phyloP scores from a whole-genome alignment of 208 protist genomes.

The Herpetomonas muscarum region DNA sequence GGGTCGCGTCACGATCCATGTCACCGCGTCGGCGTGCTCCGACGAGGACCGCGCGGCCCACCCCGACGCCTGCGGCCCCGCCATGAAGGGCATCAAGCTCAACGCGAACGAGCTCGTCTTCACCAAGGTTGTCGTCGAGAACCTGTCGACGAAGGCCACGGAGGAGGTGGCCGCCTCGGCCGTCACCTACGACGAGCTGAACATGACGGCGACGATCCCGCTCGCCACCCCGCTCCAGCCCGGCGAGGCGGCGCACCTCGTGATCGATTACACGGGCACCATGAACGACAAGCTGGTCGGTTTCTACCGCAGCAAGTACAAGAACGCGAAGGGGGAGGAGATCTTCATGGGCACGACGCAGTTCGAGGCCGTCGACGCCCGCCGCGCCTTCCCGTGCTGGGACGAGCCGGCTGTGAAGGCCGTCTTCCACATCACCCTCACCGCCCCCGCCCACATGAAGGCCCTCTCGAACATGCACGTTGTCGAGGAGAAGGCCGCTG shows the following conservation, averaged over 20 bases:
- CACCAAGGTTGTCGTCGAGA: slow-evolving; percentile 23
- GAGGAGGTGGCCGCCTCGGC: slow-evolving; percentile 1
- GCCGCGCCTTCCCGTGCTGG: slow-evolving; percentile 93
- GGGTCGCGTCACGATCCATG: slow-evolving; percentile 50
- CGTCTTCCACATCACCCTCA: slow-evolving; percentile 91
- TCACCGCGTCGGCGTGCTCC: slow-evolving; percentile 34
- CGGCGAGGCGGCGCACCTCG: slow-evolving; percentile 25
- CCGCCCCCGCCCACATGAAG: slow-evolving; percentile 44
- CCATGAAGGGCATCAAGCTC: slow-evolving; percentile 45
- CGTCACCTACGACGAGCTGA: slow-evolving; percentile 25
- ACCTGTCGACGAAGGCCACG: neutral
- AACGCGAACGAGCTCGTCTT: slow-evolving; percentile 62
- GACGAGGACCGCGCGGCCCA: slow-evolving; percentile 55
- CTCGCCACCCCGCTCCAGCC: slow-evolving; percentile 19
- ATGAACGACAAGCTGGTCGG: slow-evolving; percentile 91
- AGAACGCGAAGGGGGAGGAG: slow-evolving; percentile 39
- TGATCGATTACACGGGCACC: slow-evolving; percentile 80
- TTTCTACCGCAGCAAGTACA: slow-evolving; percentile 94
- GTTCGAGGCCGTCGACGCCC: slow-evolving; percentile 92
- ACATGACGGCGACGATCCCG: slow-evolving; percentile 27
- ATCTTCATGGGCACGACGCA: slow-evolving; percentile 82
- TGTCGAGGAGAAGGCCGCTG: slow-evolving; percentile 2
- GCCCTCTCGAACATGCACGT: slow-evolving; percentile 85
- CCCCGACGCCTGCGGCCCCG: slow-evolving; percentile 14
- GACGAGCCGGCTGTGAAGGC: slow-evolving; percentile 95